Evolutionary conservation across 2,329 filamentous ascomycete species (phyloP), one percentile per base, ranked within the genome.

Genomic region (Fusarium sp.): DNA sequence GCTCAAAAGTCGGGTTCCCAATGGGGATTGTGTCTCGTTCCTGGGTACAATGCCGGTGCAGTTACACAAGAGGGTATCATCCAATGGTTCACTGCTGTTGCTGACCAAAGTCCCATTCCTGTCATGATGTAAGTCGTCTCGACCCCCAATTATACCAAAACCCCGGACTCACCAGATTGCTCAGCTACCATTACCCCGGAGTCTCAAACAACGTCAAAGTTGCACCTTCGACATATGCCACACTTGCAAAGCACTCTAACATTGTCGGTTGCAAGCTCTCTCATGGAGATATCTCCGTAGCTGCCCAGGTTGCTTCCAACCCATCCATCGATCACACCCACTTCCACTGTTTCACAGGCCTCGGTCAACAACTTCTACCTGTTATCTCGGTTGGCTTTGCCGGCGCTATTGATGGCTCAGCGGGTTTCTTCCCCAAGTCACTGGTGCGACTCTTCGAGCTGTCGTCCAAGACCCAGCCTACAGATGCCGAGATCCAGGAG

Each of bases 201-300:
- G 90, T 93, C 28, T 90, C 90, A 15, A 93, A 92, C 83, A 88
- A 89, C 75, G 83, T 92, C 75, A 85, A 86, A 74, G 85, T 92
- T 66, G 82, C 86, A 2, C 88, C 90, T 3, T 84, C 87, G 13
- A 90, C 89, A 0, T 90, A 89, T 77, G 88, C 80, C 23, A 80
- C 78, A 0, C 88, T 93, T 32, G 85, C 91, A 11, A 82, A 86
- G 61, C 90, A 92, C 78, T 86, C 88, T 35, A 92, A 92, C 77
- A 92, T 92, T 65, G 90, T 92, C 8, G 91, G 91, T 57, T 91
- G 89, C 82, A 93, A 93, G 82, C 87, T 93, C 74, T 92, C 90
- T 1, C 91, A 93, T 79, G 90, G 89, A 57, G 89, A 92, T 78
- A 85, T 92, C 52, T 91, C 89, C n/a, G 85, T 88, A 74, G 90